These are phyloP conservation scores for Thielaviopsis punctulata DNA, from an alignment of 2,329 filamentous ascomycete species.

Conservation along the genomic window DNA sequence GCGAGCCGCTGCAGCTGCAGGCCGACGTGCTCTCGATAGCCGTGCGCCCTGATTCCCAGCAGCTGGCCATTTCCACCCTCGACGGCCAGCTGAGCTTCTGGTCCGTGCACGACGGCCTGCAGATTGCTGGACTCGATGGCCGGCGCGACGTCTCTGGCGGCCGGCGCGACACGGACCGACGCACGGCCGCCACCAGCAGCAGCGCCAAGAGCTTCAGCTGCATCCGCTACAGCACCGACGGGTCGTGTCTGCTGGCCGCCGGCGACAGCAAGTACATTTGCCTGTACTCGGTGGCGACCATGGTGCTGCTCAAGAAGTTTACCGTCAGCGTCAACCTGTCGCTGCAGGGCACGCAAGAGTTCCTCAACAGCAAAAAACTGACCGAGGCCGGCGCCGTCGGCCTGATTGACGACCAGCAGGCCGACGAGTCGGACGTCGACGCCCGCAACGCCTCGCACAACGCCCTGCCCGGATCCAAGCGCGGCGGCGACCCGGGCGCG, in stretches of 20 bases:
- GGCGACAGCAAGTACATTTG: slow-evolving; percentile 99
- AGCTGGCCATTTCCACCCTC: slow-evolving; percentile 79
- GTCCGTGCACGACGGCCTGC: slow-evolving; percentile 74
- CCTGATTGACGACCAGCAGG: slow-evolving; percentile 68
- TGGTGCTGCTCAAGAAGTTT: slow-evolving; percentile 83
- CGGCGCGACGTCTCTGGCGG: slow-evolving; percentile 86
- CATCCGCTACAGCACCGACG: slow-evolving; percentile 82
- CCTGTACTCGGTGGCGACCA: slow-evolving; percentile 84
- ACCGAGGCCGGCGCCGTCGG: slow-evolving; percentile 77
- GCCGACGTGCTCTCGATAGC: slow-evolving; percentile 78
- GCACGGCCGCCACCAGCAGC: slow-evolving; percentile 77
- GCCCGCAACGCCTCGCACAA: slow-evolving; percentile 78
- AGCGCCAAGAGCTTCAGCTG: slow-evolving; percentile 82
- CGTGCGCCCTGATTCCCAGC: slow-evolving; percentile 75
- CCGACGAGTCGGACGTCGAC: slow-evolving; percentile 35
- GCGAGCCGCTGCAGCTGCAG: slow-evolving; percentile 81
- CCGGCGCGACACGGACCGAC: slow-evolving; percentile 69
- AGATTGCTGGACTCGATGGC: slow-evolving; percentile 73
- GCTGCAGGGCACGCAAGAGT: slow-evolving; percentile 88
- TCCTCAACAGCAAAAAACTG: slow-evolving; percentile 79
- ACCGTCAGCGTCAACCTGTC: slow-evolving; percentile 94
- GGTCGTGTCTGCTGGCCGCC: slow-evolving; percentile 72
- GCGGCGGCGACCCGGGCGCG: slow-evolving; percentile 64
- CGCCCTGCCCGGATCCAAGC: slow-evolving; percentile 67
- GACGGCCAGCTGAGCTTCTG: slow-evolving; percentile 94